A percentile compares a stretch with the other conserved stretches of the same genome.
phyloP scores from a whole-genome alignment of 2,329 filamentous ascomycete genomes.

The Davidsoniella australis region DNA sequence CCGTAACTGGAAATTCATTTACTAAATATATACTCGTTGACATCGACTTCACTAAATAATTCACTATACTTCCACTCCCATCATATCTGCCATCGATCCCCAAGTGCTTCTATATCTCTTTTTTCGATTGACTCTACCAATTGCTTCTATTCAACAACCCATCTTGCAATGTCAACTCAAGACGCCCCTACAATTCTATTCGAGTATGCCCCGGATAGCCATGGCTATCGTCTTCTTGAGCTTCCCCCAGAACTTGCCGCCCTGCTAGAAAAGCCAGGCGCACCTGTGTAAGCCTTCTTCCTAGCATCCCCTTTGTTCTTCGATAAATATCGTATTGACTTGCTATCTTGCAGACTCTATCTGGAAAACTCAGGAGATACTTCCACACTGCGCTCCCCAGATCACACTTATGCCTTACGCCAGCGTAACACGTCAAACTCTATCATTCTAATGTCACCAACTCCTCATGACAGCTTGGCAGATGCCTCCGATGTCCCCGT shows the following conservation, averaged over 20 bases:
- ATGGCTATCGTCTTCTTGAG: conserved; percentile 43
- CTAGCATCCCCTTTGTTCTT: neutral
- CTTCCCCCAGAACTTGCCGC: conserved; percentile 40
- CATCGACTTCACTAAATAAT: no score
- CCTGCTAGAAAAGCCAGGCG: conserved; percentile 34
- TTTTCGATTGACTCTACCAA: neutral
- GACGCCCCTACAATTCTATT: conserved; percentile 30
- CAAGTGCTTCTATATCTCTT: no score
- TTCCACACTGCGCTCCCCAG: conserved; percentile 34
- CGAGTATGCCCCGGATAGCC: conserved; percentile 28
- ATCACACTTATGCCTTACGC: conserved; percentile 38
- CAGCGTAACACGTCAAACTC: conserved; percentile 54
- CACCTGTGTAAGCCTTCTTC: conserved; percentile 30
- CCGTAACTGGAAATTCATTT: no score
- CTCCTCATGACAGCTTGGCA: conserved; percentile 14
- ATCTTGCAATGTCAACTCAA: conserved; percentile 27
- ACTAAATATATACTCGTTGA: no score
- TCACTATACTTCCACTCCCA: no score
- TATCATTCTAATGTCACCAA: conserved; percentile 29
- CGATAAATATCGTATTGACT: conserved; percentile 4
- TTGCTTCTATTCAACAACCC: neutral
- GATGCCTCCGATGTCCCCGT: conserved; percentile 5
- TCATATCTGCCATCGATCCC: no score
- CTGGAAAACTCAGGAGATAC: conserved; percentile 27
- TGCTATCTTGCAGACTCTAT: conserved; percentile 23